Evolutionary conservation across 305 asterid species (phyloP).

Genomic region (Caryopteris hybrid): DNA sequence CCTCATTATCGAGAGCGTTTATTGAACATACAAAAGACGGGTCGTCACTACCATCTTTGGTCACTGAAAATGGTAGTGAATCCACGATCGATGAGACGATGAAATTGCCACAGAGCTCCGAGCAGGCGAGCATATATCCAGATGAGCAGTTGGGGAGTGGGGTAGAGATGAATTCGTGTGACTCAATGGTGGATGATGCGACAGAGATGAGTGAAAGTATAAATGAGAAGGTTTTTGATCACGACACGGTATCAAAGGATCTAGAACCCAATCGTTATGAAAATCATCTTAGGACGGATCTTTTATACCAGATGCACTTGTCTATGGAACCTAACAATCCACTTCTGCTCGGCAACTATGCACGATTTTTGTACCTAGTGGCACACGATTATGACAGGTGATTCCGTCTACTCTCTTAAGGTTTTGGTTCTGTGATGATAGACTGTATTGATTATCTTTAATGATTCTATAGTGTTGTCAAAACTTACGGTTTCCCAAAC

Average conservation of each 20-base stretch:
- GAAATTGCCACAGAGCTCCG: constrained; percentile 5
- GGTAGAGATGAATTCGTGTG: constrained; percentile 55
- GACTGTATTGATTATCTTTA: not conserved
- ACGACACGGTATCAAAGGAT: constrained; percentile 45
- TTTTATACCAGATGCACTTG: constrained; percentile 54
- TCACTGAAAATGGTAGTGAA: not conserved
- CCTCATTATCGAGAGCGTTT: constrained; percentile 3
- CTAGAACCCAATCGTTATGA: constrained; percentile 47
- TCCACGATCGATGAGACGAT: not conserved
- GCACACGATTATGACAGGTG: constrained; percentile 68
- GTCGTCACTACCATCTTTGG: not conserved
- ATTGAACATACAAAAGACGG: too few relatives aligned
- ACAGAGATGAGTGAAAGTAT: too few relatives aligned
- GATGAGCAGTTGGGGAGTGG: constrained; percentile 19
- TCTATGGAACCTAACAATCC: constrained; percentile 61
- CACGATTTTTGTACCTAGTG: constrained; percentile 57
- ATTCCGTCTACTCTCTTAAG: not conserved
- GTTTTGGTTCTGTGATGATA: not conserved
- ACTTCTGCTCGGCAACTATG: constrained; percentile 73
- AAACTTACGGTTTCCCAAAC: not conserved
- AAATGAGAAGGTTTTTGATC: constrained; percentile 32
- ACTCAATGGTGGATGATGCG: constrained; percentile 56
- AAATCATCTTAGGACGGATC: constrained; percentile 53
- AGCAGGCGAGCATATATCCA: not conserved
- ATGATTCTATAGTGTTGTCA: not conserved